Evolutionary conservation across 2,329 filamentous ascomycete species (phyloP), one percentile per base, ranked within the genome.

Genomic region (Xylaria arbuscula): DNA sequence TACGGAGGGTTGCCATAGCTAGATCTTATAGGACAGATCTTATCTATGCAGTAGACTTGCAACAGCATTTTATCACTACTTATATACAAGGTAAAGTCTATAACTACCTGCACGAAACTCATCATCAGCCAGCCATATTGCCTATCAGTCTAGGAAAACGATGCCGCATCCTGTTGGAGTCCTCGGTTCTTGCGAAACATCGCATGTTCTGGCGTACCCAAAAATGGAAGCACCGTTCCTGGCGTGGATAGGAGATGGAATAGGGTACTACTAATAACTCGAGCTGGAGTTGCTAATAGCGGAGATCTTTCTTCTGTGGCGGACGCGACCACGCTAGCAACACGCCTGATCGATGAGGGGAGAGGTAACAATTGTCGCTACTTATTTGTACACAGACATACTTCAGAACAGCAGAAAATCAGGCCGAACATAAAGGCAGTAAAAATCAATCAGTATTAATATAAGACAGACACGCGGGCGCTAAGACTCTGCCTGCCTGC

Each of bases 51-150:
- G 61, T 66, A 63, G 48, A 72, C 40, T 69, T 65, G 57, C 69
- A 67, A 55, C 72, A 54, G 66, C 62, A 50, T 70, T 67, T 69
- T 63, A 57, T 70, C 62, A 64, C 32, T 67, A 53, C 57, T 57
- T 62, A 64, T 71, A 72, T 69, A 68, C 64, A 70, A 74, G 74
- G 73, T 74, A 74, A 72, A 70, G 71, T 74, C 57, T 53, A 28
- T 28, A 48, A 61, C 38, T 64, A 58, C 59, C 54, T 63, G 64
- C 58, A 53, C 64, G 61, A 62, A 32, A 54, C 42, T 40, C 22
- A 63, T 55, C 61, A 34, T 53, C 42, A 64, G 55, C 42, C 34
- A 64, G 55, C 45, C 59, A 53, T 62, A 42, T 61, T 61, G 57
- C 48, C 61, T 60, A 59, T 47, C 62, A 36, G 40, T 32, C 11